Evolutionary conservation across 441 rosid genomes (phyloP).

Genomic region (Syzygium malaccense): DNA sequence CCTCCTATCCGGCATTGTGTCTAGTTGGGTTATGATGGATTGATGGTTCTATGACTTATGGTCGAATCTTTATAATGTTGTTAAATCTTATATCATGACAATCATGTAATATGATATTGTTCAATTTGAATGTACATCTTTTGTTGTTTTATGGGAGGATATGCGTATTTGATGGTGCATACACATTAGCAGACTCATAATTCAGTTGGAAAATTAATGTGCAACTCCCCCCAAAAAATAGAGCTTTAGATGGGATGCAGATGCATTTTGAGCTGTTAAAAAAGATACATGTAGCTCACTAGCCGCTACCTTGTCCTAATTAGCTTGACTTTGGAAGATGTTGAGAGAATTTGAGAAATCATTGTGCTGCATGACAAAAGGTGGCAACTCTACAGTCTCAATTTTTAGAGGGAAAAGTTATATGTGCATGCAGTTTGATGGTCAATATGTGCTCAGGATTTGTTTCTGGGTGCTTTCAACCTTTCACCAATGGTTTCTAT

Average conservation of each 20-base stretch:
- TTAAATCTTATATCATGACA: not conserved
- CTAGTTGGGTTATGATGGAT: not conserved
- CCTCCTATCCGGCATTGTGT: not conserved
- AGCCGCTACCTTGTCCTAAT: not conserved
- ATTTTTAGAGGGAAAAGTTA: not conserved
- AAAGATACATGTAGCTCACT: not conserved
- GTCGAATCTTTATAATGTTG: not conserved
- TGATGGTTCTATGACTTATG: not conserved
- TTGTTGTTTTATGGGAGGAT: not conserved
- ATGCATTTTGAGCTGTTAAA: not conserved
- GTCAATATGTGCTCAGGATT: not conserved
- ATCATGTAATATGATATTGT: not conserved
- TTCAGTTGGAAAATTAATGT: not conserved
- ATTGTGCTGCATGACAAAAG: not conserved
- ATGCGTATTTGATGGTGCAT: not conserved
- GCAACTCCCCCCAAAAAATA: not conserved
- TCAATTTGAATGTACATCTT: not conserved
- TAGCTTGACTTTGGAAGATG: not conserved
- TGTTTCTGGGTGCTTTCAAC: not conserved
- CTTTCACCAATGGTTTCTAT: not conserved
- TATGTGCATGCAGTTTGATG: not conserved
- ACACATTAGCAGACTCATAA: not conserved
- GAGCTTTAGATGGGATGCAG: not conserved
- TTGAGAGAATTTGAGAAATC: not conserved
- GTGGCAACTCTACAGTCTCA: not conserved